A percentile compares a stretch with the other conserved stretches of the same genome.
phyloP scores from a whole-genome alignment of 169 alveolate species.

The Neospora caninum region DNA sequence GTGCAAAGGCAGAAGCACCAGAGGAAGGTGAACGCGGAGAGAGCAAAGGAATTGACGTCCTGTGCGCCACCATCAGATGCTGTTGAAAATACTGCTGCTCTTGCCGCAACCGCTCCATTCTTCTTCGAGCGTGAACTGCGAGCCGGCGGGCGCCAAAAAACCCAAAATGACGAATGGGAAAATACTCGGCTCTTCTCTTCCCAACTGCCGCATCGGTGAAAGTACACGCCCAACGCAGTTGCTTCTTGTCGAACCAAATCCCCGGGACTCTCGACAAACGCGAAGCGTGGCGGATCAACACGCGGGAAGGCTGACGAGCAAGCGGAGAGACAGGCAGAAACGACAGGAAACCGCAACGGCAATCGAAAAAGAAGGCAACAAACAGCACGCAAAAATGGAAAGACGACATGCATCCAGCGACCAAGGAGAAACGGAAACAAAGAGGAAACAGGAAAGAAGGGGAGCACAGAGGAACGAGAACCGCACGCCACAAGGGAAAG shows the following conservation, averaged over 20 bases:
- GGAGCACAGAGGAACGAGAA: too few species aligned
- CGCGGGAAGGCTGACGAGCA: slow-evolving; percentile 52
- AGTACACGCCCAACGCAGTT: slow-evolving; percentile 72
- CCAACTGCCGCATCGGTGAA: slow-evolving; percentile 55
- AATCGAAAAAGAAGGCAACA: too few species aligned
- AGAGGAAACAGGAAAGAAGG: not conserved
- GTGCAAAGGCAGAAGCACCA: not conserved
- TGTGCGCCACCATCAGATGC: not conserved
- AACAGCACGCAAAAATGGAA: too few species aligned
- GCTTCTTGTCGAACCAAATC: slow-evolving; percentile 72
- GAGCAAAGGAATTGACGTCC: not conserved
- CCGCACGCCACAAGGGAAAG: too few species aligned
- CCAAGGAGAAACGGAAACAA: not conserved
- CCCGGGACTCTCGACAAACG: slow-evolving; percentile 68
- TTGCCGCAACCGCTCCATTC: slow-evolving; percentile 47
- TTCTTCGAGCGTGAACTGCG: slow-evolving; percentile 47
- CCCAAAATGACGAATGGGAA: slow-evolving; percentile 63
- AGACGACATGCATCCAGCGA: too few species aligned
- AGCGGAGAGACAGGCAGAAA: not conserved
- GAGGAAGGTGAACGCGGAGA: slow-evolving; percentile 3
- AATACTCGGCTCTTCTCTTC: slow-evolving; percentile 60
- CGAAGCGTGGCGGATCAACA: slow-evolving; percentile 66
- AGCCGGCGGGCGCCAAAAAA: slow-evolving; percentile 51
- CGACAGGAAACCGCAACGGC: not conserved
- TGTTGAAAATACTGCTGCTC: slow-evolving; percentile 19